Conservation (phyloP, 306 rosid genomes). For the Cucurbita pepo region DNA sequence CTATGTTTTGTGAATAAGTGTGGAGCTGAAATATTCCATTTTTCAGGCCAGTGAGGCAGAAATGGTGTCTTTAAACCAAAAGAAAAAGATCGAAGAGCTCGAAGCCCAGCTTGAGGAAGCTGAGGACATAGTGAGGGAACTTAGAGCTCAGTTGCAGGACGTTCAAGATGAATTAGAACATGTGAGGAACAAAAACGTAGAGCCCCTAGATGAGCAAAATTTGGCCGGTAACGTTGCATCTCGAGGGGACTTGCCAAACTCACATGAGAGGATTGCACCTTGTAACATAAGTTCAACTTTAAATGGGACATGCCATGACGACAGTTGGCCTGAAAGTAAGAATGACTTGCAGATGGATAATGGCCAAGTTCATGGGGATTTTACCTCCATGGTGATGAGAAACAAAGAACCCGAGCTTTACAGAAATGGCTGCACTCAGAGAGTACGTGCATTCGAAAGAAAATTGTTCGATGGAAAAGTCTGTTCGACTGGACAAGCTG, state of each 20-base stretch:
- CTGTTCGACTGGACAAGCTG: conserved; percentile 24
- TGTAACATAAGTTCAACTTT: conserved; percentile 11
- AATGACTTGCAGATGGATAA: conserved; percentile 20
- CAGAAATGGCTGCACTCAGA: conserved; percentile 85
- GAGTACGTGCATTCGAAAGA: conserved; percentile 78
- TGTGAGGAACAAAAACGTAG: conserved; percentile 22
- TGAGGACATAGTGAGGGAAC: conserved; percentile 66
- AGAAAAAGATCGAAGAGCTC: conserved; percentile 61
- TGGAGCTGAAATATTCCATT: neutral
- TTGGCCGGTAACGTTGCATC: neutral
- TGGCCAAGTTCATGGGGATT: conserved; percentile 35
- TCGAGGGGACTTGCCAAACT: conserved; percentile 20
- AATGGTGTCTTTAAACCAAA: conserved; percentile 31
- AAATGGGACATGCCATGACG: conserved; percentile 21
- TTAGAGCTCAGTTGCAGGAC: conserved; percentile 61
- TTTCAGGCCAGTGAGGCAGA: conserved; percentile 55
- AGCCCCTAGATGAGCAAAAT: conserved; percentile 5
- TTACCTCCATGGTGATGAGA: conserved; percentile 72
- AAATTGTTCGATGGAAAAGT: conserved; percentile 12
- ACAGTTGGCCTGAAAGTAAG: conserved; percentile 15
- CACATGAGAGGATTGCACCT: conserved; percentile 7
- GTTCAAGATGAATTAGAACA: conserved; percentile 50
- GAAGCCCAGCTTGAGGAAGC: conserved; percentile 90
- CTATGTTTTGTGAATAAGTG: conserved; percentile 3
- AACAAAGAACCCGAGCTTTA: conserved; percentile 63